Base-by-base conservation (phyloP, 2,329 filamentous ascomycete species). In the Aspergillus costaricaensis region DNA sequence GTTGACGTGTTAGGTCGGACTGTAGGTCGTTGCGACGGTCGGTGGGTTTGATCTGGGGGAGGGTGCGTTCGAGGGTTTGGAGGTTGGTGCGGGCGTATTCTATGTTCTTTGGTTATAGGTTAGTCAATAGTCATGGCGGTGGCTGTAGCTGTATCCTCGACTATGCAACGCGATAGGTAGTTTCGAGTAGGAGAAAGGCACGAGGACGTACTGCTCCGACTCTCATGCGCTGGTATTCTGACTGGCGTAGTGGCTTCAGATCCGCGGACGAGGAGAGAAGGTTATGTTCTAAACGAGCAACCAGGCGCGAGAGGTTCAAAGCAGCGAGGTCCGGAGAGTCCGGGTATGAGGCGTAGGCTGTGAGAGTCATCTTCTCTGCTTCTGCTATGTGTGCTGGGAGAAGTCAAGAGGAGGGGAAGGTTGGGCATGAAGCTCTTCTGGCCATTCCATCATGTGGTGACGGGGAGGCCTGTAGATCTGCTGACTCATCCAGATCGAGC, bases 11-110 rank as follows among this genome's bases (percentile, higher is more conserved):
- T 12, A 81, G 69, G 61, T 80, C 76, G 3, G 73, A 72, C 51
- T 78, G 73, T 25, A 75, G 70, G 53, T 76, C 74, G 56, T 79
- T 72, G 36, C 76, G 75, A 15, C 71, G 70, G 17, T 77, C 72
- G 38, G 72, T 70, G 0, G 74, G 71, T 63, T 79, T 79, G 23
- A 80, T 70, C 38, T 71, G 65, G 15, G 77, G 73, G 21, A 79
- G 72, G 19, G 68, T 73, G 30, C 74, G 74, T 62, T 81, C 79
- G 30, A 81, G 67, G 43, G 76, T 70, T 39, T 76, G 68, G 23
- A 81, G 74, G 43, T 77, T 68, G 38, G 72, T 74, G 51, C 77
- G 77, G 27, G 78, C 78, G 58, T 80, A 79, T 67, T 80, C 79
- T 53, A 81, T 69, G 64, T 80, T 80, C 75, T 80, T 39, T 52